Percentiles rank a stretch among this genome's conserved stretches.
These are phyloP conservation scores for Neurospora sp. DNA, from an alignment of 495 filamentous ascomycete genomes.

Conservation along the genomic window DNA sequence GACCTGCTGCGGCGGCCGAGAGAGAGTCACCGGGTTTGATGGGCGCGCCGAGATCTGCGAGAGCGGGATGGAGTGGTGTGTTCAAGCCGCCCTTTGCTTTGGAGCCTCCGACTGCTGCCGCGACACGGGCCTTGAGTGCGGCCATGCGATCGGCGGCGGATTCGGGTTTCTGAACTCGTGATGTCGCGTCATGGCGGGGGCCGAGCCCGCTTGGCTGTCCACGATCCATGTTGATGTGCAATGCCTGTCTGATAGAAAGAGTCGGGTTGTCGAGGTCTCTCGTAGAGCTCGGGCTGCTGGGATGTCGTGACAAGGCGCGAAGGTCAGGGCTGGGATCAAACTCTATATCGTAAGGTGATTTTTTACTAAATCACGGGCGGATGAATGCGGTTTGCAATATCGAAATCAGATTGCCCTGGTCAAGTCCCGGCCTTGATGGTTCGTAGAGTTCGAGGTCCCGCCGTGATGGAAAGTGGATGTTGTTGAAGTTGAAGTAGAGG, in stretches of 20 bases:
- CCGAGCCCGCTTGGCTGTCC: conserved; percentile 36
- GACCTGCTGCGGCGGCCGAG: conserved; percentile 10
- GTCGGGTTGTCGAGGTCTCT: neutral
- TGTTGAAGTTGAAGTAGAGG: neutral
- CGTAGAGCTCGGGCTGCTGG: neutral
- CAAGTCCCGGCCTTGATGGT: neutral
- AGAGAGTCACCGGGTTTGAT: conserved; percentile 36
- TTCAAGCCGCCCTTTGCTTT: conserved; percentile 69
- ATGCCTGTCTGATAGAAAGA: neutral
- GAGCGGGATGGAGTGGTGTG: conserved; percentile 80
- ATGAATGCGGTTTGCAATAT: neutral
- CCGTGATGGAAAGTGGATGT: neutral
- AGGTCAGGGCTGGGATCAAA: neutral
- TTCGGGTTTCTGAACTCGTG: conserved; percentile 42
- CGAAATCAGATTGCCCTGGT: neutral
- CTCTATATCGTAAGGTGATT: neutral
- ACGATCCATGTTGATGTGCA: conserved; percentile 27
- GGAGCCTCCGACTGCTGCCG: conserved; percentile 55
- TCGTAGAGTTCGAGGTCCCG: neutral
- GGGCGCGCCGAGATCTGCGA: conserved; percentile 61
- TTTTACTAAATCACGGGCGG: neutral
- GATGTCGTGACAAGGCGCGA: neutral
- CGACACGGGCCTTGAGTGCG: conserved; percentile 74
- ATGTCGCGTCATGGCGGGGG: conserved; percentile 40
- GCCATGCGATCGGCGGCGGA: conserved; percentile 46